These are phyloP conservation scores for Sporothrix inflata DNA, from an alignment of 2,329 filamentous ascomycete genomes.

Conservation along the genomic window DNA sequence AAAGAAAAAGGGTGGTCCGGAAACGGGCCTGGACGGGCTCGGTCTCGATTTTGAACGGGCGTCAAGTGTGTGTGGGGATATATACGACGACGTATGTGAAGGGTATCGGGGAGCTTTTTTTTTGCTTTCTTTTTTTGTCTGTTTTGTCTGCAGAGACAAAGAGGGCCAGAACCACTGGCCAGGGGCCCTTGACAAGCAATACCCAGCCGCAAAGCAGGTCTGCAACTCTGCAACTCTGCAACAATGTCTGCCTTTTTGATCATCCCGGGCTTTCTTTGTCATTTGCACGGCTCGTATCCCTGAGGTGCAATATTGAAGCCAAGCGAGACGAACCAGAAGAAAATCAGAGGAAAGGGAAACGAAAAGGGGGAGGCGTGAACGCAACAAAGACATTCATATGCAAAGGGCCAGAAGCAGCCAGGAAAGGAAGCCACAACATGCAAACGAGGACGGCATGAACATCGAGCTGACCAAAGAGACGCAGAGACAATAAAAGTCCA, in stretches of 20 bases:
- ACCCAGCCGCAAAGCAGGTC: conserved; percentile 4
- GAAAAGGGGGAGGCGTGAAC: conserved; percentile 21
- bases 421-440: background rate
- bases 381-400: background rate
- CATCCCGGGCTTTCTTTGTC: conserved; percentile 3
- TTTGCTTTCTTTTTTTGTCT: conserved; percentile 11
- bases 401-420: background rate
- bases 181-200: background rate
- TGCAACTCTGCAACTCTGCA: background rate
- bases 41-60: conserved; percentile 10
- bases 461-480: background rate
- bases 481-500: conserved; percentile 31
- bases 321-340: background rate
- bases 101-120: background rate
- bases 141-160: background rate
- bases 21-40: background rate
- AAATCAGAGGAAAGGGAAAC: background rate
- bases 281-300: background rate
- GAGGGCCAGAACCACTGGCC: conserved; percentile 1
- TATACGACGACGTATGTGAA: background rate
- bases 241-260: background rate
- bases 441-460: background rate
- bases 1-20: background rate
- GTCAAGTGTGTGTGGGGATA: background rate
- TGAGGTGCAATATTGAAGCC: background rate